Evolutionary conservation across 768 basidiomycete genomes (phyloP), one percentile per base, ranked within the genome.

Genomic region (Bullera alba): DNA sequence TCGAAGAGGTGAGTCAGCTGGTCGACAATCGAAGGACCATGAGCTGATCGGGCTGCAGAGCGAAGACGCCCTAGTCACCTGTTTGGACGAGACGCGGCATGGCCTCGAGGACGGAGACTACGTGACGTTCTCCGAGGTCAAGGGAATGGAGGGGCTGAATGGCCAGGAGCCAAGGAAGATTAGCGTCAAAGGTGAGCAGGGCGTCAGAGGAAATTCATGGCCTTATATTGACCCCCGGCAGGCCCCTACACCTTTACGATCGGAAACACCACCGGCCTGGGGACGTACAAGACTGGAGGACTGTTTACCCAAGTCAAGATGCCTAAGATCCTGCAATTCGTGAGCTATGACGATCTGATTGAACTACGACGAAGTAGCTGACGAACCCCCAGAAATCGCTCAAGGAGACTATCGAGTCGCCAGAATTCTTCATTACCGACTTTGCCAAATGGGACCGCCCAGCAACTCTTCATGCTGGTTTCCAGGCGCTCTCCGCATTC

Each of bases 231-330:
- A 43, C 29, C 22, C 25, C 1, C 19, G 21, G n/a, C 50, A 75
- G 75, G 93, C 2, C 95, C 95, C 0, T 99, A 97, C 70, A 96
- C 95, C 0, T 99, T 99, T 74, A 77, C 85, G 26, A 93, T 99
- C 50, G 93, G 95, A 2, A 88, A 95, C 70, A 96, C 92, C 2
- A 80, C 83, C 26, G 78, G 78, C 29, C 69, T 95, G 10, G 78
- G 83, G 23, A 77, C 80, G 38, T 97, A 97, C 75, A 81, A 83
- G 59, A 69, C 81, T 25, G 95, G 93, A 22, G 95, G 95, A 30
- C 85, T 92, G 54, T 99, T 96, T 72, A 90, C 87, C 5, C 95
- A 99, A 73, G 91, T 97, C 57, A 99, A 97, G 76, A 93, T 96
- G 90, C 95, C 95, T 8, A 97, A 93, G 76, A 79, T 90, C 43